Conservation (phyloP, 2,329 filamentous ascomycete genomes). For the Penicillium sp. region DNA sequence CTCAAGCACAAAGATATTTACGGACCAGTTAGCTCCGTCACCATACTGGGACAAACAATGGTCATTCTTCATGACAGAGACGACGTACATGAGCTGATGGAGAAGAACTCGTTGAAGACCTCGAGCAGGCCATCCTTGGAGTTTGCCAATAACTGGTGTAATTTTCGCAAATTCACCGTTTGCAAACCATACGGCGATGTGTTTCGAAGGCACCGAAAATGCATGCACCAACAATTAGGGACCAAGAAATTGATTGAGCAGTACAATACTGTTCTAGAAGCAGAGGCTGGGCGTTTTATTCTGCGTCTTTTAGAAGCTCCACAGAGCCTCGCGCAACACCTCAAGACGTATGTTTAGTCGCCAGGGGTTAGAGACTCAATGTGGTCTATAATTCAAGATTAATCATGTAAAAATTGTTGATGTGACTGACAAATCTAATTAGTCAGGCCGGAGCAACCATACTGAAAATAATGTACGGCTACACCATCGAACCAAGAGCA, state of each 20-base stretch:
- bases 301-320: conserved; percentile 39
- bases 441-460: conserved; percentile 38
- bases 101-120: conserved; percentile 25
- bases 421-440: too few relatives aligned
- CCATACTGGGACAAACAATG: conserved; percentile 32
- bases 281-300: conserved; percentile 43
- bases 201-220: conserved; percentile 43
- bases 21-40: conserved; percentile 37
- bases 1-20: conserved; percentile 40
- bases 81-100: conserved; percentile 31
- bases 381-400: too few relatives aligned
- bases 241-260: conserved; percentile 36
- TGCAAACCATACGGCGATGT: conserved; percentile 11
- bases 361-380: too few relatives aligned
- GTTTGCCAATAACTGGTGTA: conserved; percentile 18
- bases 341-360: conserved; percentile 32
- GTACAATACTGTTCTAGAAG: conserved; percentile 42
- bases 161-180: conserved; percentile 30
- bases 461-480: conserved; percentile 39
- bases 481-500: conserved; percentile 23
- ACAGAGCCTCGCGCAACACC: conserved; percentile 35
- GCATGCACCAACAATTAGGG: conserved; percentile 43
- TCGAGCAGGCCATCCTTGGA: conserved; percentile 26
- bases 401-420: too few relatives aligned
- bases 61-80: conserved; percentile 33